Base-by-base conservation (phyloP, 2,329 filamentous ascomycete species). In the Didymosphaeria variabile region DNA sequence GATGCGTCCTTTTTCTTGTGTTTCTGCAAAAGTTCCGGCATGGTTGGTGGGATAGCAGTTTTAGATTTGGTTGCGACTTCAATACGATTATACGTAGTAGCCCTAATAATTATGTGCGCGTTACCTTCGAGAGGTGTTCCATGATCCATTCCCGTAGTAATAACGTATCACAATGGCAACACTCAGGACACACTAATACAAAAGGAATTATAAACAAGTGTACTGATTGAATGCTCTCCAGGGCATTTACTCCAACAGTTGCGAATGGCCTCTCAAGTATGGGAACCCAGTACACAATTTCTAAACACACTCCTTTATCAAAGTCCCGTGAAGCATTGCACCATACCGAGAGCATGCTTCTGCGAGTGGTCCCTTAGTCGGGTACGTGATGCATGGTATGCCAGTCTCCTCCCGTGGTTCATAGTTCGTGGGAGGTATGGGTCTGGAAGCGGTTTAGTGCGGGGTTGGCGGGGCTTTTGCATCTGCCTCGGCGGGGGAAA, bases 51-150 rank as follows among this genome's bases (percentile, higher is more conserved):
- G n/a, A 40, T 17, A 19, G 17, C 38, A 40, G 38, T 40, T 44
- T 31, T 54, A 54, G 51, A 54, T 36, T 55, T 40, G 38, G 38
- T 55, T 45, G 38, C n/a, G 38, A 46, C 46, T 45, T 17, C 40
- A 15, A 45, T 34, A 29, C 52, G 51, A 54, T 53, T 6, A 54
- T 44, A 52, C 8, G 47, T 50, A 26, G 21, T 42, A 54, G 21
- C 34, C 15, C 21, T 29, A 42, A 29, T 54, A 12, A 31, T 46
- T 1, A 45, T n/a, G 17, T 40, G 38, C n/a, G 38, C 15, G 38
- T 40, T 40, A 19, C 12, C 17, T 40, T 6, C 12, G 36, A 17
- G 36, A 12, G 6, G 36, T 17, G 36, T 6, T 17, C 17, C 13
- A 40, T 15, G 36, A 17, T 36, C 26, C 26, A 29, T 29, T 4